Conservation (phyloP, 2,329 filamentous ascomycete genomes). For the Sporothrix protearum region DNA sequence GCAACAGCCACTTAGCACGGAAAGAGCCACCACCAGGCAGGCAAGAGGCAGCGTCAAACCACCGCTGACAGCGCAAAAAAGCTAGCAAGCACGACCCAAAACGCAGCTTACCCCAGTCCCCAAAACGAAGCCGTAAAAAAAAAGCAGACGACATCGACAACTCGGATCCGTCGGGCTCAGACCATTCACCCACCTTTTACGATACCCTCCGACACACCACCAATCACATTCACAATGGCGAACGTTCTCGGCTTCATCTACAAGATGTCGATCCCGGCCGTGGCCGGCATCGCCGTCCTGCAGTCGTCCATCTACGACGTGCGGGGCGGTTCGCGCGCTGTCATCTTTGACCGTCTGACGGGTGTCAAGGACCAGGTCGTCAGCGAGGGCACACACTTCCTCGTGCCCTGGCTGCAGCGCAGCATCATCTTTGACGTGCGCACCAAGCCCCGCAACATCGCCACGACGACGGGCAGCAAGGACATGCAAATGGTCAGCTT, state of each 20-base stretch:
- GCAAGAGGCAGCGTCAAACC: constrained; percentile 14
- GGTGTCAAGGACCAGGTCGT: constrained; percentile 91
- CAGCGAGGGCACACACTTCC: constrained; percentile 95
- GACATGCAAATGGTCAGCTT: constrained; percentile 99
- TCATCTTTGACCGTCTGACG: constrained; percentile 92
- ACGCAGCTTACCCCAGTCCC: not conserved
- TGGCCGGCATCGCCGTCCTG: constrained; percentile 62
- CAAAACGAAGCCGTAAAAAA: constrained; percentile 13
- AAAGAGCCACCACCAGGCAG: not conserved
- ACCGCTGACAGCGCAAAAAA: not conserved
- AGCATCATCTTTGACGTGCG: constrained; percentile 95
- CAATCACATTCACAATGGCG: constrained; percentile 42
- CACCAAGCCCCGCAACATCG: constrained; percentile 95
- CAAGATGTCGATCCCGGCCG: constrained; percentile 68
- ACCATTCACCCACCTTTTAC: not conserved
- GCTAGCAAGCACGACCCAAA: not conserved
- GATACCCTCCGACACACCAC: not conserved
- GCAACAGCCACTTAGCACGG: not conserved
- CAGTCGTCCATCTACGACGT: constrained; percentile 94
- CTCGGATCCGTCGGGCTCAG: not conserved
- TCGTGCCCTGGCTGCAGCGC: constrained; percentile 92
- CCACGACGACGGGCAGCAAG: constrained; percentile 96
- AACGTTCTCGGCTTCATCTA: constrained; percentile 60
- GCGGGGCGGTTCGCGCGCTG: constrained; percentile 86
- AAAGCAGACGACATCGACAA: constrained; percentile 7